Conservation (phyloP, 306 rosid genomes). For the Betula pendula region DNA sequence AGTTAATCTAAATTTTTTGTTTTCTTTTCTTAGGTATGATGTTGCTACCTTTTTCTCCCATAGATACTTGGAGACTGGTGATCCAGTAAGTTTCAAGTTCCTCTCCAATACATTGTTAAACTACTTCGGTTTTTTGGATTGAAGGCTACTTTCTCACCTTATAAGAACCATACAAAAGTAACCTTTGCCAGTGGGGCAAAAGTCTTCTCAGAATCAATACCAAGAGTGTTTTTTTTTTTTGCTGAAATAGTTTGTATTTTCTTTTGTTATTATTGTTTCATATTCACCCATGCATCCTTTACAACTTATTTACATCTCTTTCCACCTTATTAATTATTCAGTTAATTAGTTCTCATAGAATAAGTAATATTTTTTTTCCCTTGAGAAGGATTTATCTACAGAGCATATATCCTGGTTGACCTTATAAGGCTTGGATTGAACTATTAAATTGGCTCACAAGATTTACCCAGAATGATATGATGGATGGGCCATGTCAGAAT, state of each 20-base stretch:
- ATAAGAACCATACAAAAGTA: too few relatives aligned
- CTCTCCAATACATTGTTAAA: constrained; percentile 2
- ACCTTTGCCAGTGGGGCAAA: too few relatives aligned
- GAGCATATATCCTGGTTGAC: background rate
- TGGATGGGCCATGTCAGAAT: background rate
- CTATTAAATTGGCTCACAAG: background rate
- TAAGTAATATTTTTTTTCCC: background rate
- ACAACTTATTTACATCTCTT: background rate
- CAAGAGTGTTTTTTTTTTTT: background rate
- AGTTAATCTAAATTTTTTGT: constrained; percentile 9
- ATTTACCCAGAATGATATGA: background rate
- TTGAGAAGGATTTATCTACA: background rate
- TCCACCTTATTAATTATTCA: background rate
- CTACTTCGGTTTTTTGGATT: constrained; percentile 4
- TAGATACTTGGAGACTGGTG: constrained; percentile 76
- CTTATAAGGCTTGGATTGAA: background rate
- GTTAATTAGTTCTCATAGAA: background rate
- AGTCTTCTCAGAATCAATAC: too few relatives aligned
- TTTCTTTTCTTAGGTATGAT: constrained; percentile 69
- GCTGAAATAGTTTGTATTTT: background rate
- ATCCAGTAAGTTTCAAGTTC: constrained; percentile 68
- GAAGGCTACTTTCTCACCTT: too few relatives aligned
- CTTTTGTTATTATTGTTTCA: background rate
- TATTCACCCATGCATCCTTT: background rate
- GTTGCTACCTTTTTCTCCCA: constrained; percentile 81